Conservation (phyloP, 202 grass and related monocot species). For the Schoenoplectus tabernaemontani region DNA sequence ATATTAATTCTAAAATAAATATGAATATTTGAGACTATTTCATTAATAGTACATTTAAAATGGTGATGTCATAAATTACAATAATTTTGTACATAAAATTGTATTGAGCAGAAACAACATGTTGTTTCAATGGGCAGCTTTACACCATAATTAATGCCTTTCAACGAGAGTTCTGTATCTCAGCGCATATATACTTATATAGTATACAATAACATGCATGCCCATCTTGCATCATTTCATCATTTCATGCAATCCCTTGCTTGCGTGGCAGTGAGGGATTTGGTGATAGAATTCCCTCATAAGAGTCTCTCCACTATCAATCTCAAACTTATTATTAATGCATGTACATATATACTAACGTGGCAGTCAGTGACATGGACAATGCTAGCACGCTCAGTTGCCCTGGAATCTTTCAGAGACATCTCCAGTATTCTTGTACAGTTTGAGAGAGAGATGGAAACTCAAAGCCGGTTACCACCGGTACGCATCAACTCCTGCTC, state of each 20-base stretch:
- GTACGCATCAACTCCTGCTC: not conserved
- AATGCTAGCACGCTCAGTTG: not conserved
- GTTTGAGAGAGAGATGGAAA: not conserved
- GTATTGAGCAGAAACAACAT: not conserved
- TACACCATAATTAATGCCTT: not conserved
- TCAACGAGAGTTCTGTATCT: not conserved
- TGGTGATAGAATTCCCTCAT: no score
- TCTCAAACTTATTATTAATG: no score
- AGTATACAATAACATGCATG: no score
- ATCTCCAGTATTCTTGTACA: not conserved
- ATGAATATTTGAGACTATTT: not conserved
- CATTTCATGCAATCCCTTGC: not conserved
- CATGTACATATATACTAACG: no score
- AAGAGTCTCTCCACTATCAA: no score
- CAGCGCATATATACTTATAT: not conserved
- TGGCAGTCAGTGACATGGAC: slow-evolving; percentile 1
- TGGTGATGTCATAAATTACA: not conserved
- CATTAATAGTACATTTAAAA: not conserved
- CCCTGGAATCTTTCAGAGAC: not conserved
- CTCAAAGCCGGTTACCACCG: not conserved
- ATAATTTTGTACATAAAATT: not conserved
- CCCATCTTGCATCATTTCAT: no score
- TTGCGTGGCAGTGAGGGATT: no score
- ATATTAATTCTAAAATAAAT: not conserved
- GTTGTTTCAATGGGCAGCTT: not conserved